Percentiles rank a stretch among this genome's conserved stretches.
These are phyloP conservation scores for Thermothielavioides terrestris DNA, from an alignment of 495 filamentous ascomycete genomes.

Conservation along the genomic window DNA sequence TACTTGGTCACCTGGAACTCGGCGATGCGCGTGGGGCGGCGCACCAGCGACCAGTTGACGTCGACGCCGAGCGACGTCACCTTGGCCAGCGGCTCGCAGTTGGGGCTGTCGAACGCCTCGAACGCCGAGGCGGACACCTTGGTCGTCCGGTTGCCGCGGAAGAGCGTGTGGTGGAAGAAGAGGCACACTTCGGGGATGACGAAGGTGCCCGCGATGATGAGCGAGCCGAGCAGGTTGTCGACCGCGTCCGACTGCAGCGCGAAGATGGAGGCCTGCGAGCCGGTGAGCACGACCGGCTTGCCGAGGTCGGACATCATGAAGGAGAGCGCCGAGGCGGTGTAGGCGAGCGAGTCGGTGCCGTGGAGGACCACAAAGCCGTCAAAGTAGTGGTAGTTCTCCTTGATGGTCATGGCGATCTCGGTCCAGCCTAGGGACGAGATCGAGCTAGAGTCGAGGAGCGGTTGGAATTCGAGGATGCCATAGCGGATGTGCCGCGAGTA, in stretches of 20 bases:
- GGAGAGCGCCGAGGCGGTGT: conserved; percentile 83
- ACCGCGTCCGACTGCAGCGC: conserved; percentile 89
- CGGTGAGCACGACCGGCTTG: conserved; percentile 86
- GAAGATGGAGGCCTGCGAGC: conserved; percentile 87
- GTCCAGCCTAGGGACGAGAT: conserved; percentile 89
- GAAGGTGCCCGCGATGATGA: conserved; percentile 93
- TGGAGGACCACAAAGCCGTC: conserved; percentile 96
- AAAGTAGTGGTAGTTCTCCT: conserved; percentile 78
- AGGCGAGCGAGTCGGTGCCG: conserved; percentile 88
- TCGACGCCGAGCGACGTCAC: conserved; percentile 73
- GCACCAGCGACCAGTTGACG: conserved; percentile 75
- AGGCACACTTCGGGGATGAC: conserved; percentile 93
- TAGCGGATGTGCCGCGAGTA: conserved; percentile 82
- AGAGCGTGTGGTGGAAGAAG: conserved; percentile 92
- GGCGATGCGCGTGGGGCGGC: conserved; percentile 62
- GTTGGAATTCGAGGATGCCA: conserved; percentile 75
- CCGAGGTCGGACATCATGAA: conserved; percentile 93
- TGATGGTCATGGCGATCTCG: conserved; percentile 62
- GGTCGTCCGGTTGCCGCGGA: conserved; percentile 80
- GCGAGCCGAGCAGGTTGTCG: conserved; percentile 86
- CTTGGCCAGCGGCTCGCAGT: conserved; percentile 68
- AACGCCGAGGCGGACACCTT: conserved; percentile 86
- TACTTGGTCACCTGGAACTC: conserved; percentile 70
- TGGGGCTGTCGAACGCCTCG: conserved; percentile 79
- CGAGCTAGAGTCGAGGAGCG: conserved; percentile 83